Evolutionary conservation across 2,329 filamentous ascomycete species (phyloP).

Genomic region (Botrytis cinerea): DNA sequence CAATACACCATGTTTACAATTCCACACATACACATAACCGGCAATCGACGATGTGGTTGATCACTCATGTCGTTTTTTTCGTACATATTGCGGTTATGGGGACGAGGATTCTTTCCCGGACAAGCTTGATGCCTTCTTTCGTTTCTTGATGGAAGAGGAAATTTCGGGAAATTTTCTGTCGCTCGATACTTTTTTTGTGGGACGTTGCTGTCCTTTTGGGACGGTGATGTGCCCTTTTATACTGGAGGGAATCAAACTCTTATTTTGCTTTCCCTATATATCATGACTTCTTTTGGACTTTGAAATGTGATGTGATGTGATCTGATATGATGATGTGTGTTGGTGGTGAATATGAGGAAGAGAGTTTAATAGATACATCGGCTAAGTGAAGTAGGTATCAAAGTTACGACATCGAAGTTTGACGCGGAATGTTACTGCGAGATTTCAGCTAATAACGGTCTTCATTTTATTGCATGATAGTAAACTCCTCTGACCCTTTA

Average conservation of each 20-base stretch:
- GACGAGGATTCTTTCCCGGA: neutral
- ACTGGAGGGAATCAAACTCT: conserved; percentile 15
- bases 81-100: neutral
- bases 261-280: conserved; percentile 21
- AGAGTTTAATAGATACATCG: neutral
- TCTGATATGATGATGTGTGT: neutral
- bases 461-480: neutral
- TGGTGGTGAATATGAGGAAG: neutral
- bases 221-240: conserved; percentile 7
- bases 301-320: neutral
- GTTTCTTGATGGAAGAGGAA: neutral
- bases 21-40: neutral
- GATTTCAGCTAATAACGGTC: neutral
- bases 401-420: neutral
- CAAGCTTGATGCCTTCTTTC: conserved; percentile 14
- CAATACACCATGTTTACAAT: neutral
- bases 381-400: neutral
- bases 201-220: neutral
- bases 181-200: neutral
- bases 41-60: conserved; percentile 2
- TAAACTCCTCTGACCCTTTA: no score
- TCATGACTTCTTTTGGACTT: neutral
- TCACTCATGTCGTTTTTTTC: neutral
- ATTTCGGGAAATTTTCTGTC: neutral
- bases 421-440: neutral